phyloP scores from a whole-genome alignment of 768 basidiomycete genomes.

The Termitomyces sp. region DNA sequence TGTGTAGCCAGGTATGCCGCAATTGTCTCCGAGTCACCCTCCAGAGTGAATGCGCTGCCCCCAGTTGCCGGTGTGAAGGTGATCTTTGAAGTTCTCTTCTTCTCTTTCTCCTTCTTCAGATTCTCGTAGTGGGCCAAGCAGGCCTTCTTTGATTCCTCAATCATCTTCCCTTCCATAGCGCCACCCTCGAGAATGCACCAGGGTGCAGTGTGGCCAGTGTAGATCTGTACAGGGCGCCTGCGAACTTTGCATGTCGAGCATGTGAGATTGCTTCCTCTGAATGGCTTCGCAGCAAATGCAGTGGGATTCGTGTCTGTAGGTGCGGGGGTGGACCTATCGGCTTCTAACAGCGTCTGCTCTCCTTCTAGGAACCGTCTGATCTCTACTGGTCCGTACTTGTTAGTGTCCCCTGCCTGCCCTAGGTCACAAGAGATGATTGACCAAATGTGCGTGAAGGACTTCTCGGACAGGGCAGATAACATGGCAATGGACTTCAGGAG shows the following conservation, averaged over 20 bases:
- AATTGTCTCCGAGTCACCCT: too few relatives aligned
- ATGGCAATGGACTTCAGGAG: too few relatives aligned
- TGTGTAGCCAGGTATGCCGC: not conserved
- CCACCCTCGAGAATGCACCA: too few relatives aligned
- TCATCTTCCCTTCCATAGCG: too few relatives aligned
- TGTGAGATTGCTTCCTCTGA: not conserved
- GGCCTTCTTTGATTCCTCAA: too few relatives aligned
- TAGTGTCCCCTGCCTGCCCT: not conserved
- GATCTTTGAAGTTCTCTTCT: not conserved
- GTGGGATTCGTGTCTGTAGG: not conserved
- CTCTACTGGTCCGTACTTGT: not conserved
- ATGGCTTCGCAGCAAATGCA: not conserved
- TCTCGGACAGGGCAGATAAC: too few relatives aligned
- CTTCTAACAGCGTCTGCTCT: not conserved
- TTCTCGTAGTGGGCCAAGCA: not conserved
- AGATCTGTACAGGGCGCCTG: not conserved
- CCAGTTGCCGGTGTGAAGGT: not conserved
- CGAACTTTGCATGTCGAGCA: not conserved
- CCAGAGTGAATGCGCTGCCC: not conserved
- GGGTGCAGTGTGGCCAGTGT: too few relatives aligned
- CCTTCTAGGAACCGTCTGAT: not conserved
- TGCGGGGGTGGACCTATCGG: not conserved
- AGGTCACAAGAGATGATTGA: too few relatives aligned
- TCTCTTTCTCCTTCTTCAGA: not conserved
- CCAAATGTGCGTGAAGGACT: too few relatives aligned